Percentiles rank a stretch among this genome's conserved stretches.
Conservation (phyloP, 495 filamentous ascomycete genomes). For the Xylaria cubensis region DNA sequence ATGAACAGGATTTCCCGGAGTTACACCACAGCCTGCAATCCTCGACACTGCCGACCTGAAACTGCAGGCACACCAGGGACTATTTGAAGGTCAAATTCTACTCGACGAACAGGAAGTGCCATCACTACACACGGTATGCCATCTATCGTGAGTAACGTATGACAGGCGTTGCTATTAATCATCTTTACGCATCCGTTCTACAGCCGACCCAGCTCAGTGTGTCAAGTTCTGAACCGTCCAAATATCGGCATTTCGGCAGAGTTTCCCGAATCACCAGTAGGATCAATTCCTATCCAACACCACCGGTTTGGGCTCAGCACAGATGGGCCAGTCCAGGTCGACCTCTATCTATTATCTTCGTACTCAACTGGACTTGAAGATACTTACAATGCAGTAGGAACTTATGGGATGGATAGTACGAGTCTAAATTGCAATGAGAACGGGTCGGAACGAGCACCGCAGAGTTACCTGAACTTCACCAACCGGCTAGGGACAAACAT, state of each 20-base stretch:
- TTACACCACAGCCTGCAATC: conserved; percentile 22
- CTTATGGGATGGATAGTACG: neutral
- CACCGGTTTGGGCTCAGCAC: neutral
- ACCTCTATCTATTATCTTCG: neutral
- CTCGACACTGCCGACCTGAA: conserved; percentile 25
- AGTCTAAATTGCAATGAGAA: neutral
- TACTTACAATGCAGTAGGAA: neutral
- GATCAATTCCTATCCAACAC: neutral
- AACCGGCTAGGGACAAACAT: neutral
- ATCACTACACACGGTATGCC: conserved; percentile 5
- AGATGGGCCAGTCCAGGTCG: neutral
- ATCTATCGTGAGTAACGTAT: conserved; percentile 3
- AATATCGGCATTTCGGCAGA: conserved; percentile 11
- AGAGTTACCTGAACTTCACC: neutral
- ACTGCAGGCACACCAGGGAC: conserved; percentile 13
- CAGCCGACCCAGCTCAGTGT: conserved; percentile 5
- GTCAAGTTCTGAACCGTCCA: conserved; percentile 1
- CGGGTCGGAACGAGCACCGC: neutral
- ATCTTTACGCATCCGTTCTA: neutral
- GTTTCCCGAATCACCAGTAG: conserved; percentile 5
- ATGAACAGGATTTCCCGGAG: conserved; percentile 19
- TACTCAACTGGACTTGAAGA: neutral
- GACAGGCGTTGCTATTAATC: neutral
- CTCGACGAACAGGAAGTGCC: conserved; percentile 5
- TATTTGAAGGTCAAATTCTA: neutral